Evolutionary conservation across 129 eudicot genomes (phyloP).

Genomic region (Chrysanthemum makinoi): DNA sequence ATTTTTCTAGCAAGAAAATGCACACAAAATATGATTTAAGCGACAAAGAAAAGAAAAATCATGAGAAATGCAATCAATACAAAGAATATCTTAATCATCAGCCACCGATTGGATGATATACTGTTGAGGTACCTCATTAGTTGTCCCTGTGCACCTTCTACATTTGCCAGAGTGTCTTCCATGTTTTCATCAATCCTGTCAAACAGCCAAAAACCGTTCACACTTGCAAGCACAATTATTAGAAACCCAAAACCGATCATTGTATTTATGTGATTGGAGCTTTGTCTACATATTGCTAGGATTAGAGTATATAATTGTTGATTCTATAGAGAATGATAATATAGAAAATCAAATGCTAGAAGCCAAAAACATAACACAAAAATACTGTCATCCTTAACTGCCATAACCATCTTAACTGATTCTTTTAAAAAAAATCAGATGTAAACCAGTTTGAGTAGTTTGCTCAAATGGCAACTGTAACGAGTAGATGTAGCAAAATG

Average conservation of each 20-base stretch:
- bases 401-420: too few relatives aligned
- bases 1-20: neutral
- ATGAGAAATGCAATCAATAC: constrained; percentile 76
- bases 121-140: constrained; percentile 82
- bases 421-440: neutral
- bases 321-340: neutral
- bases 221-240: neutral
- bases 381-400: neutral
- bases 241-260: neutral
- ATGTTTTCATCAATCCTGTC: constrained; percentile 87
- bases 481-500: neutral
- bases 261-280: neutral
- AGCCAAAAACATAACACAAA: neutral
- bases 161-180: constrained; percentile 81
- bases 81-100: constrained; percentile 87
- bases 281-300: neutral
- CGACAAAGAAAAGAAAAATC: constrained; percentile 83
- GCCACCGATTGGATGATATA: constrained; percentile 86
- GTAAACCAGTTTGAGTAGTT: too few relatives aligned
- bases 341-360: neutral
- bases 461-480: neutral
- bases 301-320: neutral
- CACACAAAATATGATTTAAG: constrained; percentile 31
- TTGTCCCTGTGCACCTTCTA: constrained; percentile 85
- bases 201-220: neutral